These are phyloP conservation scores for Aspergillus viridinutans DNA, from an alignment of 2,329 filamentous ascomycete species.

Conservation along the genomic window DNA sequence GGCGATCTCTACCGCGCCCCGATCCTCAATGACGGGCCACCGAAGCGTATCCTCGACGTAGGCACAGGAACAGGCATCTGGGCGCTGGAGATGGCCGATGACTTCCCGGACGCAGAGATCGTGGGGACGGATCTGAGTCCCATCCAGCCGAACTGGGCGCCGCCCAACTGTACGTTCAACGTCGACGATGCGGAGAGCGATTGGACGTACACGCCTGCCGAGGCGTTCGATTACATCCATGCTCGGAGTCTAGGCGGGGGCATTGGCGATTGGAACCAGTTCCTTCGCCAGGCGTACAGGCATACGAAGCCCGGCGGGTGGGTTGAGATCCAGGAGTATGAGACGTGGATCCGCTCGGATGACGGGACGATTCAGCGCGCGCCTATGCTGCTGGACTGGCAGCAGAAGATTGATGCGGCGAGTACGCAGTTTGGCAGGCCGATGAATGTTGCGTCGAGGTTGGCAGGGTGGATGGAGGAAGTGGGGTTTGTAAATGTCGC, in stretches of 20 bases:
- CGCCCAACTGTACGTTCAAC: constrained; percentile 50
- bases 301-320: constrained; percentile 35
- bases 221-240: constrained; percentile 40
- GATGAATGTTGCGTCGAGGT: constrained; percentile 30
- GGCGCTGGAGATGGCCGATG: constrained; percentile 44
- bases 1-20: constrained; percentile 39
- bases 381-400: constrained; percentile 24
- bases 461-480: constrained; percentile 25
- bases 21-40: constrained; percentile 17
- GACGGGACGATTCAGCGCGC: constrained; percentile 28
- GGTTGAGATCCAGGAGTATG: constrained; percentile 35
- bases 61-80: constrained; percentile 33
- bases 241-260: constrained; percentile 33
- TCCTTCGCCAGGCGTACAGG: constrained; percentile 28
- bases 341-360: constrained; percentile 24
- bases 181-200: constrained; percentile 42
- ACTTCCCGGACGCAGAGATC: constrained; percentile 32
- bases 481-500: constrained; percentile 30
- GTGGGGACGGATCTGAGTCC: constrained; percentile 34
- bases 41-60: constrained; percentile 28
- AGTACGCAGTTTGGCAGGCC: constrained; percentile 32
- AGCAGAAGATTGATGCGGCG: constrained; percentile 24
- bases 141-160: constrained; percentile 39
- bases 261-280: constrained; percentile 31
- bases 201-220: constrained; percentile 36